A percentile compares a stretch with the other conserved stretches of the same genome.
These are phyloP conservation scores for Geotrichum klebahnii DNA, from an alignment of 1,139 yeast species.

Conservation along the genomic window DNA sequence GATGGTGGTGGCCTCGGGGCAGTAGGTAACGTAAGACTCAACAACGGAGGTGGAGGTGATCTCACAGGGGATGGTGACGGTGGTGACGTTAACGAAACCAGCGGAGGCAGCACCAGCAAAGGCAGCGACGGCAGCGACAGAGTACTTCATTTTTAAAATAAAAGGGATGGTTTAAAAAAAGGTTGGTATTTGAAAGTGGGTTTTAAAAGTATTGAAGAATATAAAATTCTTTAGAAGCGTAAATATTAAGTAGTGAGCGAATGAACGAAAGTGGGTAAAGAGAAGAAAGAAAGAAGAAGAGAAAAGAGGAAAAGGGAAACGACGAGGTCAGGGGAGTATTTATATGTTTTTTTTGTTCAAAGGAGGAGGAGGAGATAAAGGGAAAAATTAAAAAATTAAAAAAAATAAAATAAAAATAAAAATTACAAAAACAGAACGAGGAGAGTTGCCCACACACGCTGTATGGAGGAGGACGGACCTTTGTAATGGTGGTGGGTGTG, in stretches of 20 bases:
- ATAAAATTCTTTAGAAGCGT: neutral
- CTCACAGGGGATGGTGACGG: slow-evolving; percentile 26
- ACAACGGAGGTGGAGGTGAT: slow-evolving; percentile 37
- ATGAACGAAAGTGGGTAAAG: slow-evolving; percentile 24
- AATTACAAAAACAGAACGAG: too few relatives aligned
- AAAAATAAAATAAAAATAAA: neutral
- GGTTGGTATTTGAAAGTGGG: neutral
- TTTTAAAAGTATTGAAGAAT: neutral
- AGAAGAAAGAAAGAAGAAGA: slow-evolving; percentile 28
- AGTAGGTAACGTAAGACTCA: slow-evolving; percentile 43
- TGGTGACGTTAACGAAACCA: slow-evolving; percentile 34
- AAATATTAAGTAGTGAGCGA: slow-evolving; percentile 21
- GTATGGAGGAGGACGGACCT: too few relatives aligned
- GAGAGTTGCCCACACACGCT: too few relatives aligned
- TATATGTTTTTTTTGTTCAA: slow-evolving; percentile 1
- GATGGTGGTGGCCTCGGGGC: slow-evolving; percentile 44
- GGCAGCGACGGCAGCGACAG: slow-evolving; percentile 27
- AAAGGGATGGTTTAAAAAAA: too few relatives aligned
- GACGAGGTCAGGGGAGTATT: slow-evolving; percentile 1
- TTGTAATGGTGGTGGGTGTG: too few relatives aligned
- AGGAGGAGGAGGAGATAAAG: neutral
- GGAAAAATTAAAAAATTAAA: neutral
- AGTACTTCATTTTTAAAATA: slow-evolving; percentile 38
- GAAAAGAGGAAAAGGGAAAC: slow-evolving; percentile 12
- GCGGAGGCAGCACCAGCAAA: slow-evolving; percentile 32